These are phyloP conservation scores for Ophiosphaerella narmari DNA, from an alignment of 2,329 filamentous ascomycete genomes.

Conservation along the genomic window DNA sequence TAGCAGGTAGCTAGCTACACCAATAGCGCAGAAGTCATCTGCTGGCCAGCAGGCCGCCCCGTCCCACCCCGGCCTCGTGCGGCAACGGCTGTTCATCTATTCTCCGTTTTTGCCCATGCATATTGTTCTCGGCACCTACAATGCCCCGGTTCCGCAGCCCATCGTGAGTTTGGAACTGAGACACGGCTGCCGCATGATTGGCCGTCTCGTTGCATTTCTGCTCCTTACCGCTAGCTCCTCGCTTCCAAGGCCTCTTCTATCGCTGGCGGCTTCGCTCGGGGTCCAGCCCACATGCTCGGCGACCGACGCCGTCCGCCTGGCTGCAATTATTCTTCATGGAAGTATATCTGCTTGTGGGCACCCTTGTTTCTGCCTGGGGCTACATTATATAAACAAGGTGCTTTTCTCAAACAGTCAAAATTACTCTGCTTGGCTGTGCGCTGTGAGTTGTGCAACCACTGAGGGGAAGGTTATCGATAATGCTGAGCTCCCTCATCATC, in stretches of 20 bases:
- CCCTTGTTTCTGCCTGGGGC: no score
- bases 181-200: slow-evolving; percentile 22
- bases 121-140: slow-evolving; percentile 22
- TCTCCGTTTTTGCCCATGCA: slow-evolving; percentile 19
- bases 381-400: no score
- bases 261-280: slow-evolving; percentile 7
- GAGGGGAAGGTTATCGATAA: not conserved
- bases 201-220: slow-evolving; percentile 19
- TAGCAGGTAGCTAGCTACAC: no score
- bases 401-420: no score
- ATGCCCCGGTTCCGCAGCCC: slow-evolving; percentile 18
- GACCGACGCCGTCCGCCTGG: slow-evolving; percentile 3
- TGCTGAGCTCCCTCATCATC: not conserved
- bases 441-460: not conserved
- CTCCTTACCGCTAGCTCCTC: slow-evolving; percentile 12
- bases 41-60: no score
- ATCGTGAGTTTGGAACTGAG: slow-evolving; percentile 14
- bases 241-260: slow-evolving; percentile 17
- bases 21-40: no score
- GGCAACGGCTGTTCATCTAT: slow-evolving; percentile 5
- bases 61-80: not conserved
- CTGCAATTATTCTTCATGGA: no score
- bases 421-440: no score
- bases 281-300: slow-evolving; percentile 8
- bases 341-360: no score